Evolutionary conservation across 768 basidiomycete genomes (phyloP).

Genomic region (Boletus bicolor): DNA sequence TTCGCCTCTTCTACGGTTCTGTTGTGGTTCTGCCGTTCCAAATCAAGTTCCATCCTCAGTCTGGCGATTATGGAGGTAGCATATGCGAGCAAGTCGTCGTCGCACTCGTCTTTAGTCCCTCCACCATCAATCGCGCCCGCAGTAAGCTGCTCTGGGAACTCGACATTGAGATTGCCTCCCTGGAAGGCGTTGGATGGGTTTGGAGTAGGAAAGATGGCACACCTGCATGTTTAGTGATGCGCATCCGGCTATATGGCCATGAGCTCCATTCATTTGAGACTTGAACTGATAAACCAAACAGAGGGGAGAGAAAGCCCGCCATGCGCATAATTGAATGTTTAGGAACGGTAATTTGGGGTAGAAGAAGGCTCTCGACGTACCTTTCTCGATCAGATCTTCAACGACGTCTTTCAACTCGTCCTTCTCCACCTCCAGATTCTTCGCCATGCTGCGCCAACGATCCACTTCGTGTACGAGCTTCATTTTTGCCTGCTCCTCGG

Average conservation of each 20-base stretch:
- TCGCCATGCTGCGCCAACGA: conserved; percentile 32
- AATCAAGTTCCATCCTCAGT: conserved; percentile 42
- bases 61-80: conserved; percentile 43
- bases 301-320: background rate
- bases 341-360: background rate
- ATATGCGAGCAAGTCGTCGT: conserved; percentile 37
- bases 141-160: conserved; percentile 19
- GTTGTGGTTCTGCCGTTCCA: conserved; percentile 43
- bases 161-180: conserved; percentile 20
- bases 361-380: conserved; percentile 33
- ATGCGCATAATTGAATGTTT: conserved; percentile 1
- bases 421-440: conserved; percentile 41
- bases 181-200: conserved; percentile 14
- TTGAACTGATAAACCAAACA: conserved; percentile 37
- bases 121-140: background rate
- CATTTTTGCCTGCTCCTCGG: conserved; percentile 31
- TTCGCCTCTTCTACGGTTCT: conserved; percentile 40
- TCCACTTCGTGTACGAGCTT: conserved; percentile 39
- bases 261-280: conserved; percentile 40
- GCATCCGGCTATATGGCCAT: conserved; percentile 47
- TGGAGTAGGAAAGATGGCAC: conserved; percentile 18
- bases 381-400: conserved; percentile 53
- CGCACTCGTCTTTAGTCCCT: background rate
- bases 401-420: conserved; percentile 57
- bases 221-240: conserved; percentile 44